Evolutionary conservation across 805 yeast genomes (phyloP).

Genomic region (Lipomyces japonicus): DNA sequence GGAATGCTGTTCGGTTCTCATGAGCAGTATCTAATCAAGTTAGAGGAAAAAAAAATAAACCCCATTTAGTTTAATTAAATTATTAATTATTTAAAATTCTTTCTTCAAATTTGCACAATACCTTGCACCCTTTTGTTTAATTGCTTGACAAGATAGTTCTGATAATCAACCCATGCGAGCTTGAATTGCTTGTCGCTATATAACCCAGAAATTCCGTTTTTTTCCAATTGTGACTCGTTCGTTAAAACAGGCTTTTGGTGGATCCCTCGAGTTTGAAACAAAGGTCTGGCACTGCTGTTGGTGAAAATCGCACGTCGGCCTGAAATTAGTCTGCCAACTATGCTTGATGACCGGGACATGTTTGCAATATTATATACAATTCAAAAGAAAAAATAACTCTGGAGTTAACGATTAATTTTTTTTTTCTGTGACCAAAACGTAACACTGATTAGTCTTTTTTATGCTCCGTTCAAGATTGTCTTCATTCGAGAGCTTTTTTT

Average conservation of each 20-base stretch:
- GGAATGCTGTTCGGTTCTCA: constrained; percentile 44
- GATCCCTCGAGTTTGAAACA: no score
- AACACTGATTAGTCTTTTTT: no score
- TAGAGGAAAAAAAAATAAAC: no score
- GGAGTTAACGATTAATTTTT: neutral
- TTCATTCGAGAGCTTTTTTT: no score
- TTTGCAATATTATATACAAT: no score
- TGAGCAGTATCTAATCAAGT: constrained; percentile 78
- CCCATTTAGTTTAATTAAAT: constrained; percentile 39
- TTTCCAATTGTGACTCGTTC: constrained; percentile 40
- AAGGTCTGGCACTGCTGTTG: neutral
- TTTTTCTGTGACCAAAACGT: neutral
- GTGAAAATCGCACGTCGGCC: neutral
- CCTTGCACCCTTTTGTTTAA: constrained; percentile 29
- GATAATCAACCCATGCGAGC: constrained; percentile 79
- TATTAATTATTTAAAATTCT: no score
- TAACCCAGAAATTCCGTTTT: constrained; percentile 59
- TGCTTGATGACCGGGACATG: neutral
- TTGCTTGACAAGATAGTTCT: constrained; percentile 47
- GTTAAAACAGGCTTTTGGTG: constrained; percentile 64
- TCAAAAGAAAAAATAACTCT: no score
- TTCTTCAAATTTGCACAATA: constrained; percentile 4
- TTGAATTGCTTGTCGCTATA: constrained; percentile 64
- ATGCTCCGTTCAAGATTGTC: no score
- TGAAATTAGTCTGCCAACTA: neutral